Conservation (phyloP, 352 stramenopile species). For the Globisporangium lucens region DNA sequence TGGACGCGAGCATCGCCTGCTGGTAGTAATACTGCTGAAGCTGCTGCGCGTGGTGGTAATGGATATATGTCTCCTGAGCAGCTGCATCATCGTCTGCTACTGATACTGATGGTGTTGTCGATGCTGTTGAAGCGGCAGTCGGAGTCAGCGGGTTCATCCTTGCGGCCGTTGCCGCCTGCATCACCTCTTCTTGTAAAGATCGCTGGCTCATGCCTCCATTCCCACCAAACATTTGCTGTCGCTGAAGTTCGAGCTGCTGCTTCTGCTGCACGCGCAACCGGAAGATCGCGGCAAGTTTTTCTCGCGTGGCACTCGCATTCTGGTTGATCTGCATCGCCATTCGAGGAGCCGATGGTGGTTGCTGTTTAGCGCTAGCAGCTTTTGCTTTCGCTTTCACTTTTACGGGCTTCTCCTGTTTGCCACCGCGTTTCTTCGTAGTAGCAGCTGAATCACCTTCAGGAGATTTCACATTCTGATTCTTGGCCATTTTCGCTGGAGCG, state of each 20-base stretch:
- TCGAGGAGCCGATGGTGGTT: neutral
- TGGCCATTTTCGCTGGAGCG: neutral
- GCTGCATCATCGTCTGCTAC: conserved; percentile 5
- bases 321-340: neutral
- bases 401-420: neutral
- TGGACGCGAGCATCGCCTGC: conserved; percentile 48
- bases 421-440: neutral
- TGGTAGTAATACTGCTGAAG: conserved; percentile 68
- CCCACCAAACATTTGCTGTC: conserved; percentile 5
- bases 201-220: conserved; percentile 20
- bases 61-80: conserved; percentile 31
- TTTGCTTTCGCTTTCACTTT: neutral
- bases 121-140: conserved; percentile 7
- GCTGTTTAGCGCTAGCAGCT: neutral
- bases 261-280: conserved; percentile 49
- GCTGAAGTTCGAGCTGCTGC: conserved; percentile 24
- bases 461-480: neutral
- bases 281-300: conserved; percentile 66
- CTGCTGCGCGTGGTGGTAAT: conserved; percentile 45
- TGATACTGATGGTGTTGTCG: conserved; percentile 1
- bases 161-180: conserved; percentile 5
- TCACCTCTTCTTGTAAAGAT: conserved; percentile 27
- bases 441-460: neutral
- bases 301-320: conserved; percentile 23
- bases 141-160: neutral